These are phyloP conservation scores for Endothia cerciana DNA, from an alignment of 2,329 filamentous ascomycete genomes.

Conservation along the genomic window DNA sequence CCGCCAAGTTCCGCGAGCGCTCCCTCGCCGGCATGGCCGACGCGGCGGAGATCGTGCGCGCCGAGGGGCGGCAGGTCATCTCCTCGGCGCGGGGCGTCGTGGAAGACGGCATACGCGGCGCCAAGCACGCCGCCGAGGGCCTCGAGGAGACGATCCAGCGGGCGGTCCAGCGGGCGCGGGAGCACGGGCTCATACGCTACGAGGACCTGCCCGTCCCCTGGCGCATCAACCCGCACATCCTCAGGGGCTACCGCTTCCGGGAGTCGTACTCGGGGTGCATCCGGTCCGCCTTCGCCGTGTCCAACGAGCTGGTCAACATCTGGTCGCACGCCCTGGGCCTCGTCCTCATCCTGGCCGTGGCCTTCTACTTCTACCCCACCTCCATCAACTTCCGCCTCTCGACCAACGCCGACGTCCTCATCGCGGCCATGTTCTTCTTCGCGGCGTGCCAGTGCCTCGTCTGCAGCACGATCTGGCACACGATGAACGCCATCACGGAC, in stretches of 20 bases:
- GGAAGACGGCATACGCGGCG: constrained; percentile 80
- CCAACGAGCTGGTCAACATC: constrained; percentile 96
- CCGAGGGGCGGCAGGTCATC: constrained; percentile 76
- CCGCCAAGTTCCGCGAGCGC: constrained; percentile 77
- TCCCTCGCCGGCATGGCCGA: constrained; percentile 67
- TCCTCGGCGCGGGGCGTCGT: constrained; percentile 75
- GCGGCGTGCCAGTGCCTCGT: constrained; percentile 92
- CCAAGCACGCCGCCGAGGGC: constrained; percentile 78
- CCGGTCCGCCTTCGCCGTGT: constrained; percentile 78
- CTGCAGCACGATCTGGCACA: constrained; percentile 97
- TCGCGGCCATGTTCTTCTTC: constrained; percentile 94
- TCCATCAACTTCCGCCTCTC: constrained; percentile 85
- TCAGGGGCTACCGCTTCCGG: constrained; percentile 88
- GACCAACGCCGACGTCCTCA: constrained; percentile 85
- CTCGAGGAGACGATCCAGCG: constrained; percentile 83
- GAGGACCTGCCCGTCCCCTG: constrained; percentile 89
- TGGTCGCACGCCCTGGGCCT: constrained; percentile 94
- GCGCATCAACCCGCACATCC: constrained; percentile 93
- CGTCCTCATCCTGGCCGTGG: constrained; percentile 83
- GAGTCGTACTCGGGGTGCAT: constrained; percentile 91
- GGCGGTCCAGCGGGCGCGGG: constrained; percentile 74
- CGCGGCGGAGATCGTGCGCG: constrained; percentile 73
- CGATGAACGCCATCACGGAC: constrained; percentile 95
- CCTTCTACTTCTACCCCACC: constrained; percentile 94
- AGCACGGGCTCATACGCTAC: constrained; percentile 84